Conservation (phyloP, 768 basidiomycete species). For the Mycena latifolia region DNA sequence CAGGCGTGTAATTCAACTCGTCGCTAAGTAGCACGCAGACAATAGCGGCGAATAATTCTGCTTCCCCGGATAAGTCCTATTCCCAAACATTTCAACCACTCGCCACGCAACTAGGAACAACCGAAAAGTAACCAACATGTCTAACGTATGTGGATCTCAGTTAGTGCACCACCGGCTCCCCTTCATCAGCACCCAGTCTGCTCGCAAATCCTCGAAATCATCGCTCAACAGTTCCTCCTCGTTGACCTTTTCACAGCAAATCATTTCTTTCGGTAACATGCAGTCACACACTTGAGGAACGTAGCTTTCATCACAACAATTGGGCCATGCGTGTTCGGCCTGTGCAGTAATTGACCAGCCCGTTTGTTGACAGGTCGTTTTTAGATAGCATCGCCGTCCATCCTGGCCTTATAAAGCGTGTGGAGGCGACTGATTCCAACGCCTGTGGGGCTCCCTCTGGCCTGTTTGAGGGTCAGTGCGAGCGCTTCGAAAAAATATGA, state of each 20-base stretch:
- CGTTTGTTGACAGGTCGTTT: conserved; percentile 29
- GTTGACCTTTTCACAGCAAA: conserved; percentile 31
- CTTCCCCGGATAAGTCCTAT: too few relatives aligned
- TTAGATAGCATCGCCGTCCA: conserved; percentile 30
- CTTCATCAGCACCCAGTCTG: conserved; percentile 23
- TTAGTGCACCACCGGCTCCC: not conserved
- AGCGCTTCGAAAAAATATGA: not conserved
- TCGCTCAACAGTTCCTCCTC: conserved; percentile 35
- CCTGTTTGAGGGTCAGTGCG: conserved; percentile 16
- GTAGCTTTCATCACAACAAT: conserved; percentile 36
- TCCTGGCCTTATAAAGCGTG: conserved; percentile 37
- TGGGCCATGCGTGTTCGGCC: conserved; percentile 29
- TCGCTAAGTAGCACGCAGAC: too few relatives aligned
- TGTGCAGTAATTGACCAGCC: conserved; percentile 26
- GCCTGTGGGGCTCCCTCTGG: conserved; percentile 28
- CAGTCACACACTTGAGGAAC: conserved; percentile 21
- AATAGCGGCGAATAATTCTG: too few relatives aligned
- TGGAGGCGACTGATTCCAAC: conserved; percentile 39
- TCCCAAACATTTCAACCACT: too few relatives aligned
- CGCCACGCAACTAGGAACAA: too few relatives aligned
- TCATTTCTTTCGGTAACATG: conserved; percentile 25
- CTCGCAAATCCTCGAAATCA: conserved; percentile 27
- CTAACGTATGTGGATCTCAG: too few relatives aligned
- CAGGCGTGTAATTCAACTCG: too few relatives aligned
- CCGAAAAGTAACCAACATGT: too few relatives aligned